Percentiles rank a stretch among this genome's conserved stretches.
Evolutionary conservation across 2,329 filamentous ascomycete species (phyloP).

Genomic region (Cordyceps javanica): DNA sequence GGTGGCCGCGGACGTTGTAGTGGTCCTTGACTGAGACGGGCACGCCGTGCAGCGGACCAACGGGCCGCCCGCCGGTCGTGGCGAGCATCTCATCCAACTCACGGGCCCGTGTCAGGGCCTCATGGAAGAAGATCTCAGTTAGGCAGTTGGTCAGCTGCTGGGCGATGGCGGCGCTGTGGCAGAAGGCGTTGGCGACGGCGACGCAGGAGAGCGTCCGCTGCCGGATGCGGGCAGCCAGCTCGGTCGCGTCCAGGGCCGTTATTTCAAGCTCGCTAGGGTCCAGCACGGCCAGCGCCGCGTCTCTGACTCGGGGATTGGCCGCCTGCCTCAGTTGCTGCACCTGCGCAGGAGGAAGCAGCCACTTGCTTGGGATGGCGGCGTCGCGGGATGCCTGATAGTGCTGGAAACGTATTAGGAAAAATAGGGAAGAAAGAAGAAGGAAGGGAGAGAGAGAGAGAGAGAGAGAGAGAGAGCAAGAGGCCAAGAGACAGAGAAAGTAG

Average conservation of each 20-base stretch:
- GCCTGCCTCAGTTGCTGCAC: background rate
- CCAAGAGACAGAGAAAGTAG: background rate
- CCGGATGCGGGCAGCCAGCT: background rate
- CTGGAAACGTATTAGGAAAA: background rate
- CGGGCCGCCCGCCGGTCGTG: slow-evolving; percentile 7
- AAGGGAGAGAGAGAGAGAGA: background rate
- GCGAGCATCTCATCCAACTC: background rate
- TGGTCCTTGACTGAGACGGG: slow-evolving; percentile 37
- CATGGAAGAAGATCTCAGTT: background rate
- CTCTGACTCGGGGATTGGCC: background rate
- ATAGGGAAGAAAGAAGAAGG: background rate
- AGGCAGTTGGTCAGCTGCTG: slow-evolving; percentile 7
- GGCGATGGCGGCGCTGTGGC: background rate
- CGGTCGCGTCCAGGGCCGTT: background rate
- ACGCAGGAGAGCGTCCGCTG: background rate
- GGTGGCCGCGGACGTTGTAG: slow-evolving; percentile 41
- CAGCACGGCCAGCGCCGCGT: background rate
- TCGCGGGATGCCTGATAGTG: background rate
- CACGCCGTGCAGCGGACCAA: slow-evolving; percentile 52
- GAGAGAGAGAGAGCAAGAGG: background rate
- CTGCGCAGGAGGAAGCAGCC: background rate
- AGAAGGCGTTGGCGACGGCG: background rate
- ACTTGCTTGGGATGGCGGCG: background rate
- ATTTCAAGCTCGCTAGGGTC: background rate
- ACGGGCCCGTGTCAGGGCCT: background rate